Evolutionary conservation across 176 grass and related monocot species (phyloP).

Genomic region (Triticum turgidum): DNA sequence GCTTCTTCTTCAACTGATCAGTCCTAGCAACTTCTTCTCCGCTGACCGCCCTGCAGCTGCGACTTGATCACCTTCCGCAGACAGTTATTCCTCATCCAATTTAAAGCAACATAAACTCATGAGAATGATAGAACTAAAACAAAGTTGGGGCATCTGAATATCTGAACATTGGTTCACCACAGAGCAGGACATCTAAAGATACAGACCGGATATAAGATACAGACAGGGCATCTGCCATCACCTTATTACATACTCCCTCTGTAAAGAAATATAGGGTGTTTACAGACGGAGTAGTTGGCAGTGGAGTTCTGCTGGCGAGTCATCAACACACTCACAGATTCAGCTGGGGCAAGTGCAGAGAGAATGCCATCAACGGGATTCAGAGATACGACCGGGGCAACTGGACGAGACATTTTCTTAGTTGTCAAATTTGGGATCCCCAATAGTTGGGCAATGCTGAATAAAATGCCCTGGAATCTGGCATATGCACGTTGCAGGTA

Average conservation of each 20-base stretch:
- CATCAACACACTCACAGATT: slow-evolving; percentile 31
- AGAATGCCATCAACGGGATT: slow-evolving; percentile 37
- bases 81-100: slow-evolving; percentile 7
- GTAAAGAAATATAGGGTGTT: too few species aligned
- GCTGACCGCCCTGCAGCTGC: slow-evolving; percentile 5
- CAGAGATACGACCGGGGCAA: slow-evolving; percentile 35
- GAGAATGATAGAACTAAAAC: background rate
- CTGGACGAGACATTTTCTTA: slow-evolving; percentile 26
- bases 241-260: too few species aligned
- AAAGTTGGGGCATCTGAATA: background rate
- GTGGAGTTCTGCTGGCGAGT: slow-evolving; percentile 54
- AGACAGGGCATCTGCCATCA: slow-evolving; percentile 35
- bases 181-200: background rate
- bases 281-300: background rate
- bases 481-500: slow-evolving; percentile 50
- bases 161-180: background rate
- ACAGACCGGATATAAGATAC: slow-evolving; percentile 27
- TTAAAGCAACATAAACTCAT: background rate
- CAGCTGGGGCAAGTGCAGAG: slow-evolving; percentile 36
- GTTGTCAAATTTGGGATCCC: slow-evolving; percentile 49
- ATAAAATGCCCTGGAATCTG: slow-evolving; percentile 70
- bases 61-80: background rate
- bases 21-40: slow-evolving; percentile 14
- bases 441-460: slow-evolving; percentile 58
- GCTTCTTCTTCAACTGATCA: slow-evolving; percentile 38